Evolutionary conservation across 192 early-diverging fungal species (phyloP).

Genomic region (Rhizoclosmatium globosum): DNA sequence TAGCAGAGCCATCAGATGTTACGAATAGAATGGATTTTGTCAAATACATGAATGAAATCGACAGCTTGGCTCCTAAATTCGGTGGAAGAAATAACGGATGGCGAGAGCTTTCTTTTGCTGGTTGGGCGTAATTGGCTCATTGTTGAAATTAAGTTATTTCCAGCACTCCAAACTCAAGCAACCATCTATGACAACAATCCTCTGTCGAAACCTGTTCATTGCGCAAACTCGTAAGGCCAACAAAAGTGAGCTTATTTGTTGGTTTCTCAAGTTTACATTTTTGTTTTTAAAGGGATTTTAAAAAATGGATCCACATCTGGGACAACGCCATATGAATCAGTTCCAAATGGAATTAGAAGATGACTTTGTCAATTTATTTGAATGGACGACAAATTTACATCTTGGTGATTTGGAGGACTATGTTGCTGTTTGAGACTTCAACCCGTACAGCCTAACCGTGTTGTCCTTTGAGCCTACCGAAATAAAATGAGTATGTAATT

Average conservation of each 20-base stretch:
- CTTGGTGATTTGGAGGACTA: constrained; percentile 49
- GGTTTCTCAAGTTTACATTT: too few relatives aligned
- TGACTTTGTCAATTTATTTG: constrained; percentile 54
- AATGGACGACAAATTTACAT: constrained; percentile 54
- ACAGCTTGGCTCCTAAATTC: constrained; percentile 49
- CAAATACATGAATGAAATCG: constrained; percentile 58
- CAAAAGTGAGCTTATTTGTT: not conserved
- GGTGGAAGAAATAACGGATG: constrained; percentile 63
- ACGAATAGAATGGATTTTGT: constrained; percentile 61
- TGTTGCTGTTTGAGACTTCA: constrained; percentile 30
- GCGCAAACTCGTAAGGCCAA: not conserved
- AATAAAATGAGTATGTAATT: not conserved
- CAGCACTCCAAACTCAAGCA: not conserved
- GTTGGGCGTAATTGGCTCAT: constrained; percentile 37
- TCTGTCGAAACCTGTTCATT: not conserved
- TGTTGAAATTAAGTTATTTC: not conserved
- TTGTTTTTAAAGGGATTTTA: not conserved
- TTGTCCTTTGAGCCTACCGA: constrained; percentile 41
- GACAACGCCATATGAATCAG: not conserved
- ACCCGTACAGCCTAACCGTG: constrained; percentile 19
- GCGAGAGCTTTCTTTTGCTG: constrained; percentile 54
- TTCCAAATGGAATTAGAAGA: constrained; percentile 43
- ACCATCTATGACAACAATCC: constrained; percentile 25
- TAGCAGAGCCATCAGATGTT: constrained; percentile 51
- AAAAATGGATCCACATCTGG: not conserved